Percentiles rank a stretch among this genome's conserved stretches.
phyloP scores from a whole-genome alignment of 345 rosid species.

The Pugionium dolabratum region DNA sequence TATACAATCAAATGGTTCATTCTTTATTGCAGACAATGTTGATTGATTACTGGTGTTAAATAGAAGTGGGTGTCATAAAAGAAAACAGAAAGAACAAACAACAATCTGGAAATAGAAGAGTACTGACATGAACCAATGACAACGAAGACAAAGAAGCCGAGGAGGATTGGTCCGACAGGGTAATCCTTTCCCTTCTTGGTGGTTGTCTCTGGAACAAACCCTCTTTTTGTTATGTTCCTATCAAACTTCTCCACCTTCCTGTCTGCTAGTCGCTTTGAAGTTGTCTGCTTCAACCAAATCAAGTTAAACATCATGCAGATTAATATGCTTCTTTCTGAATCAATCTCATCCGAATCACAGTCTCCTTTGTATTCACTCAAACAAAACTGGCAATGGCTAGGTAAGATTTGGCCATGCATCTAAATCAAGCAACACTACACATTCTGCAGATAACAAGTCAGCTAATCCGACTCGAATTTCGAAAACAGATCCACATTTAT shows the following conservation, averaged over 20 bases:
- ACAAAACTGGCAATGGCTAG: background rate
- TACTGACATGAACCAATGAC: conserved; percentile 91
- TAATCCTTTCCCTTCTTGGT: conserved; percentile 83
- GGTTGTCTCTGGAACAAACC: conserved; percentile 78
- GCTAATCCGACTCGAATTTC: background rate
- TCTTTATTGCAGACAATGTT: background rate
- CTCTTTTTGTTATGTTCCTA: conserved; percentile 82
- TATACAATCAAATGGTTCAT: background rate
- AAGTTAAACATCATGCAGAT: background rate
- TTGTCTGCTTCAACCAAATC: conserved; percentile 54
- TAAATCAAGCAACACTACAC: background rate
- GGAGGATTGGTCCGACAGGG: conserved; percentile 89
- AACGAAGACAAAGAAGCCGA: conserved; percentile 91
- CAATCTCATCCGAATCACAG: background rate
- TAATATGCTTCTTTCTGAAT: background rate
- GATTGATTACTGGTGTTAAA: too few species aligned
- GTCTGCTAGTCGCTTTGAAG: conserved; percentile 82
- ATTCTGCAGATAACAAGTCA: background rate
- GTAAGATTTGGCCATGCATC: background rate
- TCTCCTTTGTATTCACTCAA: background rate
- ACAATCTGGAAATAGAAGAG: background rate
- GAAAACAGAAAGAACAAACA: background rate
- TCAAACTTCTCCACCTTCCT: conserved; percentile 80
- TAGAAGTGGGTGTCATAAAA: background rate
- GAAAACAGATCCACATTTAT: too few species aligned